Evolutionary conservation across 2,329 filamentous ascomycete genomes (phyloP).

Genomic region (Sclerotiophoma versabilis): DNA sequence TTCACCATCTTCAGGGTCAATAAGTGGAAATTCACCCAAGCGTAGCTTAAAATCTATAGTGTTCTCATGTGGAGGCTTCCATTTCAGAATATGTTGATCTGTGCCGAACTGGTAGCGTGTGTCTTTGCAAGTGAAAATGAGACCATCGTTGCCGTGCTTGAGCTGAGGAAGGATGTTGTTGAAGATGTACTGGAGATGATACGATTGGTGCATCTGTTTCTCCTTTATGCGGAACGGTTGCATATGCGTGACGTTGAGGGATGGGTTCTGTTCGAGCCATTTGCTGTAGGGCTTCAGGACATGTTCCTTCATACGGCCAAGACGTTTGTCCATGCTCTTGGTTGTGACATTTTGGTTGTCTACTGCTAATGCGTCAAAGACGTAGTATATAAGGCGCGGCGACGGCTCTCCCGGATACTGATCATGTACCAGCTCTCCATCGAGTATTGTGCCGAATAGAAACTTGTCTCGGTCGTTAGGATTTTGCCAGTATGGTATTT

Average conservation of each 20-base stretch:
- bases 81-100: constrained; percentile 93
- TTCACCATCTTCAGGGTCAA: constrained; percentile 73
- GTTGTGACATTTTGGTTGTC: constrained; percentile 79
- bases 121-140: constrained; percentile 95
- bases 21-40: constrained; percentile 72
- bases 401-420: constrained; percentile 68
- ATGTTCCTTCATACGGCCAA: constrained; percentile 83
- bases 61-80: constrained; percentile 96
- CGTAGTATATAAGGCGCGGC: constrained; percentile 78
- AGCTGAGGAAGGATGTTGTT: constrained; percentile 81
- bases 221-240: constrained; percentile 83
- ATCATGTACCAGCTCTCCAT: constrained; percentile 93
- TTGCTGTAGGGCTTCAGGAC: constrained; percentile 75
- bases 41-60: constrained; percentile 89
- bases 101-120: constrained; percentile 89
- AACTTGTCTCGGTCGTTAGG: constrained; percentile 64
- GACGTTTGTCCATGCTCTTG: constrained; percentile 83
- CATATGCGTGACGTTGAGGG: constrained; percentile 53
- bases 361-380: constrained; percentile 90
- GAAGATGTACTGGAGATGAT: constrained; percentile 82
- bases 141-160: constrained; percentile 91
- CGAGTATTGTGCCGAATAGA: constrained; percentile 82
- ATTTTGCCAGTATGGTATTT: constrained; percentile 77
- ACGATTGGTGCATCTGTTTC: constrained; percentile 88
- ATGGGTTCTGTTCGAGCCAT: constrained; percentile 61